Conservation (phyloP, 2,329 filamentous ascomycete genomes). For the Fusarium sororula region DNA sequence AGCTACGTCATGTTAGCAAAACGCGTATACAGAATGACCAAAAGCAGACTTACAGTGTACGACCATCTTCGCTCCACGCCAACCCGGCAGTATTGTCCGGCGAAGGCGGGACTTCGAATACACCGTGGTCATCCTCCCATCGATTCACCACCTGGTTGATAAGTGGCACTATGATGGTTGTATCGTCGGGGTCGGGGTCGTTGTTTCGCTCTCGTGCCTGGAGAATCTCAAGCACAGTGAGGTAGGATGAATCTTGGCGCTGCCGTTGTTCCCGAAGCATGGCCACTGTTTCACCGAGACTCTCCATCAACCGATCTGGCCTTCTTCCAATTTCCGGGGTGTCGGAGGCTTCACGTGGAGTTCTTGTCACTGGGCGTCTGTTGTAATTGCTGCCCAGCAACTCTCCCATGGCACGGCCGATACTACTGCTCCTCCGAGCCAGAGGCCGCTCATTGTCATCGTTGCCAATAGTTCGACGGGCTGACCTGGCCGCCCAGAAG, state of each 20-base stretch:
- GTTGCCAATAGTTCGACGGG: conserved; percentile 30
- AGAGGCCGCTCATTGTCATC: conserved; percentile 42
- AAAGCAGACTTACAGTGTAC: conserved; percentile 60
- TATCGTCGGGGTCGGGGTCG: conserved; percentile 49
- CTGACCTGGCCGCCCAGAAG: conserved; percentile 24
- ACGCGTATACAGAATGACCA: not conserved
- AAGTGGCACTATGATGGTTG: conserved; percentile 49
- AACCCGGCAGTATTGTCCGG: conserved; percentile 69
- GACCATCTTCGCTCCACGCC: conserved; percentile 70
- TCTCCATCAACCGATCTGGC: conserved; percentile 47
- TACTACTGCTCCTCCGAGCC: conserved; percentile 49
- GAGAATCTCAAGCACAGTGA: conserved; percentile 51
- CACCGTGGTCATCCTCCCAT: conserved; percentile 54
- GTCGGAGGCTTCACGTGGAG: conserved; percentile 45
- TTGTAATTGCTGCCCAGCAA: conserved; percentile 49
- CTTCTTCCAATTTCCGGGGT: conserved; percentile 30
- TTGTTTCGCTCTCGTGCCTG: conserved; percentile 47
- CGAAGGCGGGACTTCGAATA: conserved; percentile 56
- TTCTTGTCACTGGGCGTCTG: conserved; percentile 46
- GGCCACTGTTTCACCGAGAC: conserved; percentile 49
- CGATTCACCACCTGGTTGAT: conserved; percentile 50
- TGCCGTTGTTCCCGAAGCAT: conserved; percentile 50
- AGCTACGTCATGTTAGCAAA: conserved; percentile 53
- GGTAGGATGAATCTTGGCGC: conserved; percentile 48
- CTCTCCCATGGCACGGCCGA: conserved; percentile 52